Base-by-base conservation (phyloP, 2,329 filamentous ascomycete species). In the Aspergillus cejpii region DNA sequence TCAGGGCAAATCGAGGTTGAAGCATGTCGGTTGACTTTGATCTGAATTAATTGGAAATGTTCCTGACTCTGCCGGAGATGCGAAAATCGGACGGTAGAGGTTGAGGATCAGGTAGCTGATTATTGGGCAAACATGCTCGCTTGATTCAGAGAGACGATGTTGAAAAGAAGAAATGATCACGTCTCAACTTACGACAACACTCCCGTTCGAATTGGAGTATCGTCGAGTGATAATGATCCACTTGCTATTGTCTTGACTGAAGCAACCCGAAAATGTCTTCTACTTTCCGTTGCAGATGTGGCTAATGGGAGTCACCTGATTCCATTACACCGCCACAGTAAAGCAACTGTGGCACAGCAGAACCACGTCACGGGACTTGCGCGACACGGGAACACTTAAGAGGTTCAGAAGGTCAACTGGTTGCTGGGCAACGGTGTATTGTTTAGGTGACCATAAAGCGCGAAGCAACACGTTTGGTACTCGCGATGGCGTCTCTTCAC, bases 1-100 rank as follows among this genome's bases (percentile, higher is more conserved):
- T 69, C 49, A 77, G 72, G 60, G 78, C 75, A 69, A 84, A 68
- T 67, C 81, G 77, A 54, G 81, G 76, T 66, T 84, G 82, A 51
- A 87, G 69, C 82, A 87, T 87, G 39, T 51, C 64, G 46, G 26
- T 39, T 11, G n/a, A 26, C 14, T 19, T 34, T 10, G 15, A 20
- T 19, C 17, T 34, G 14, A 17, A 34, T 34, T 5, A 5, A 19
- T 27, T 12, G 37, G 21, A 28, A 39, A 15, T 39, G 40, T 39
- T 43, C 44, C 15, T 28, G 19, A 15, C 23, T 20, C 17, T 42
- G 8, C 27, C 21, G 20, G 43, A 21, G 28, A 31, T 21, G 29
- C 33, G 41, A 21, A 26, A 19, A 19, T 34, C 31, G 31, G 31
- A 12, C 17, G 11, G 31, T 11, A 8, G 8, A 12, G 5, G 17